phyloP scores from a whole-genome alignment of 345 rosid genomes.

The Pugionium cornutum region DNA sequence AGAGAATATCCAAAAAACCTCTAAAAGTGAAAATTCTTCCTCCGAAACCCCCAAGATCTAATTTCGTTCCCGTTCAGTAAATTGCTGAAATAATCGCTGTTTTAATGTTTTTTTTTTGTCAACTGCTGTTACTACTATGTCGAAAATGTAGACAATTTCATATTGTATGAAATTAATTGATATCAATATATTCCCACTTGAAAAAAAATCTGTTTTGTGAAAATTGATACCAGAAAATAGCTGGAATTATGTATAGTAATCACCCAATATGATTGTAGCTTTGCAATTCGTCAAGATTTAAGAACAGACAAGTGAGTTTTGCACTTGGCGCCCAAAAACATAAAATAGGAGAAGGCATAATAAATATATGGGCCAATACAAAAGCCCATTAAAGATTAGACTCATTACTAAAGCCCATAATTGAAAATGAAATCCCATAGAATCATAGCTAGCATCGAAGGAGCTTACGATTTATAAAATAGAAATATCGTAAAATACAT shows the following conservation, averaged over 20 bases:
- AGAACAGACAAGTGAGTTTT: not conserved
- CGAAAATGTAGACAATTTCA: not conserved
- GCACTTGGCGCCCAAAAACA: not conserved
- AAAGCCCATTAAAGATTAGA: slow-evolving; percentile 18
- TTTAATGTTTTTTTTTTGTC: no score
- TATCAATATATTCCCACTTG: not conserved
- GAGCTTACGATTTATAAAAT: not conserved
- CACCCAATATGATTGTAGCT: slow-evolving; percentile 1
- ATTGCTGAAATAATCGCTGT: not conserved
- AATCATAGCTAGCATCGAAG: not conserved
- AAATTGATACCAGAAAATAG: not conserved
- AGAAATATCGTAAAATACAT: no score
- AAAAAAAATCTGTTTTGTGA: not conserved
- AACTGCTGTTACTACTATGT: not conserved
- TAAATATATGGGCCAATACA: not conserved
- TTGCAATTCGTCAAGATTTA: not conserved
- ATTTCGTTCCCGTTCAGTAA: not conserved
- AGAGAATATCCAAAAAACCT: slow-evolving; percentile 9
- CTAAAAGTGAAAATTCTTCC: not conserved
- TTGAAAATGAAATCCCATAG: not conserved
- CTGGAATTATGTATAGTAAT: not conserved
- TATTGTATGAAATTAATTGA: slow-evolving; percentile 6
- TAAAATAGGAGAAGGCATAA: slow-evolving; percentile 5
- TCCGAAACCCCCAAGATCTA: slow-evolving; percentile 7
- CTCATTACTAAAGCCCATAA: slow-evolving; percentile 4